Percentiles rank a stretch among this genome's conserved stretches.
Evolutionary conservation across 2,329 filamentous ascomycete species (phyloP).

Genomic region (Calonectria henricotiae): DNA sequence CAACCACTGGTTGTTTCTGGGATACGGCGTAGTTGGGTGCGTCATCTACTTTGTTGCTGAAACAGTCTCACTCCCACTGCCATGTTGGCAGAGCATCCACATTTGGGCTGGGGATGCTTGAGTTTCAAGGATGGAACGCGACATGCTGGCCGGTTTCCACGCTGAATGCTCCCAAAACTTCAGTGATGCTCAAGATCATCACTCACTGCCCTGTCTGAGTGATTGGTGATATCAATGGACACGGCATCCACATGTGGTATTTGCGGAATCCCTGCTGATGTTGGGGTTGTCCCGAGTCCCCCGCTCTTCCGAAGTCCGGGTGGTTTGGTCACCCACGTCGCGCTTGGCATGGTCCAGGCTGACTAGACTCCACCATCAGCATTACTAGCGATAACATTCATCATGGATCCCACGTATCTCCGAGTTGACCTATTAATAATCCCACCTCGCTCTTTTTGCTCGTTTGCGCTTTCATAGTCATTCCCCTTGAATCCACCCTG

Average conservation of each 20-base stretch:
- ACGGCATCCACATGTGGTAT: neutral
- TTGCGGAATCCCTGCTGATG: constrained; percentile 16
- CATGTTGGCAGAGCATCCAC: constrained; percentile 14
- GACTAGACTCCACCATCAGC: constrained; percentile 32
- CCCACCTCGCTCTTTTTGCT: constrained; percentile 10
- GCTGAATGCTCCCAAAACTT: neutral
- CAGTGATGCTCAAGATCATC: neutral
- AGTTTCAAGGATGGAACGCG: constrained; percentile 3
- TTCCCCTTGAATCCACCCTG: neutral
- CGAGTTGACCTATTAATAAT: constrained; percentile 32
- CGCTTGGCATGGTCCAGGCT: constrained; percentile 28
- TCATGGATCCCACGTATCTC: constrained; percentile 28
- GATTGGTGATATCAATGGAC: neutral
- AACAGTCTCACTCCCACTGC: constrained; percentile 7
- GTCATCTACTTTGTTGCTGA: constrained; percentile 31
- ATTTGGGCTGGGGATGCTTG: constrained; percentile 20
- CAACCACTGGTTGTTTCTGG: neutral
- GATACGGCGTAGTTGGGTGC: constrained; percentile 21
- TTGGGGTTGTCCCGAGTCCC: constrained; percentile 16
- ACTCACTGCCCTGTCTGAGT: constrained; percentile 1
- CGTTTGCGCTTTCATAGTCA: constrained; percentile 2
- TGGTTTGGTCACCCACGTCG: constrained; percentile 16
- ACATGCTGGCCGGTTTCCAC: neutral
- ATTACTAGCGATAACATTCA: constrained; percentile 23
- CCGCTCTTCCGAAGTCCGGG: constrained; percentile 33